phyloP scores from a whole-genome alignment of 768 basidiomycete genomes.

The Rhodotorula toruloides region DNA sequence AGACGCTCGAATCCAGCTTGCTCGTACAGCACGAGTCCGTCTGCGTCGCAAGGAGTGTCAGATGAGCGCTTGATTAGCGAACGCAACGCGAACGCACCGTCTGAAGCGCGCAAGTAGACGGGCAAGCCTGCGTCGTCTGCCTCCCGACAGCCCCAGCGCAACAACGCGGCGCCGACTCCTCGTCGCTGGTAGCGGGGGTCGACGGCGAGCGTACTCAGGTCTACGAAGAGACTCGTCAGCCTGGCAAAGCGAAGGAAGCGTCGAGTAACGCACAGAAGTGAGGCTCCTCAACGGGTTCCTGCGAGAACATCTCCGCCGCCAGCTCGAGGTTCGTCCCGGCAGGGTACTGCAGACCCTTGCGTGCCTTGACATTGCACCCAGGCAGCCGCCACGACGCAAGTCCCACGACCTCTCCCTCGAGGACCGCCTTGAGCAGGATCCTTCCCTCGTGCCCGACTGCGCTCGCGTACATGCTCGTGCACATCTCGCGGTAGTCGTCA shows the following conservation, averaged over 20 bases:
- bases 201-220: constrained; percentile 1
- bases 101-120: not conserved
- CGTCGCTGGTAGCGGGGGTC: not conserved
- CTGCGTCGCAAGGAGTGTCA: not conserved
- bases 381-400: no score
- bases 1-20: not conserved
- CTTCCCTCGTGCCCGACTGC: no score
- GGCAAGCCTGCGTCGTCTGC: not conserved
- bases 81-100: not conserved
- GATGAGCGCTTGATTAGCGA: no score
- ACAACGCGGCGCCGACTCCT: not conserved
- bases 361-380: no score
- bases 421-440: no score
- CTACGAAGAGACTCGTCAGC: not conserved
- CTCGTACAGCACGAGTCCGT: not conserved
- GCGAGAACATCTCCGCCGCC: not conserved
- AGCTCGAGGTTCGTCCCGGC: constrained; percentile 1
- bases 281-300: not conserved
- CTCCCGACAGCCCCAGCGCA: not conserved
- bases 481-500: no score
- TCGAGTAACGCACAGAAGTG: not conserved
- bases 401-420: no score
- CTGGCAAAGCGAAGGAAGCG: not conserved
- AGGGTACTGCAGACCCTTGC: not conserved
- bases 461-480: no score